Conservation (phyloP, 2,329 filamentous ascomycete genomes). For the Thielaviopsis populi region DNA sequence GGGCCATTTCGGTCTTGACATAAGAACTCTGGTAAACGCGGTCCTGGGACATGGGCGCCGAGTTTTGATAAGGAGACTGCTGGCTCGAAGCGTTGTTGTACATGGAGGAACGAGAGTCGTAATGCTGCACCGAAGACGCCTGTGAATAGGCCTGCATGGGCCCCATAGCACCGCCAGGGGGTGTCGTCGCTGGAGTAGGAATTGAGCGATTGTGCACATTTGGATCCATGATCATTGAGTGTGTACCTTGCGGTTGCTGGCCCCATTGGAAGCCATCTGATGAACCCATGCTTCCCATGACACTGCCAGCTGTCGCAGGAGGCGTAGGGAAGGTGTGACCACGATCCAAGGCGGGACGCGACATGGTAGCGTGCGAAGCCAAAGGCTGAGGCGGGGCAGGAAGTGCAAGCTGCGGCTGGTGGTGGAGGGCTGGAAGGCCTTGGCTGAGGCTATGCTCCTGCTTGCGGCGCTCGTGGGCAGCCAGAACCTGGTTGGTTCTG, state of each 20-base stretch:
- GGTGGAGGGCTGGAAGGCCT: slow-evolving; percentile 52
- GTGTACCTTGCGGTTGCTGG: slow-evolving; percentile 40
- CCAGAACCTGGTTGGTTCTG: slow-evolving; percentile 73
- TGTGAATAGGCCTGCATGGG: slow-evolving; percentile 62
- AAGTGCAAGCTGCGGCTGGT: slow-evolving; percentile 43
- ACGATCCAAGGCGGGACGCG: slow-evolving; percentile 64
- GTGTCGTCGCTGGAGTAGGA: slow-evolving; percentile 82
- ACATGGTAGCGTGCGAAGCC: slow-evolving; percentile 54
- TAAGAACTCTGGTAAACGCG: slow-evolving; percentile 55
- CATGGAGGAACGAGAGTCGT: slow-evolving; percentile 63
- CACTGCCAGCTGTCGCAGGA: slow-evolving; percentile 79
- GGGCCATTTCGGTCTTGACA: slow-evolving; percentile 78
- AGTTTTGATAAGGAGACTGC: slow-evolving; percentile 55
- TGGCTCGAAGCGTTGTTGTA: slow-evolving; percentile 59
- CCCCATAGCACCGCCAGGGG: slow-evolving; percentile 61
- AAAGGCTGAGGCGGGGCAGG: slow-evolving; percentile 39
- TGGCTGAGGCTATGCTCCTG: slow-evolving; percentile 47
- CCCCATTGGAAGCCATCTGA: slow-evolving; percentile 72
- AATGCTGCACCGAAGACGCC: slow-evolving; percentile 44
- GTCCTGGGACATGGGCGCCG: slow-evolving; percentile 44
- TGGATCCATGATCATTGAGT: slow-evolving; percentile 69
- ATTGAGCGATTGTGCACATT: slow-evolving; percentile 68
- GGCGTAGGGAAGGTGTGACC: slow-evolving; percentile 90
- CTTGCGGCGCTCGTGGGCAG: slow-evolving; percentile 64
- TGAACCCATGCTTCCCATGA: slow-evolving; percentile 57